These are phyloP conservation scores for Dalbergia cultrata DNA, from an alignment of 306 rosid genomes.

Conservation along the genomic window DNA sequence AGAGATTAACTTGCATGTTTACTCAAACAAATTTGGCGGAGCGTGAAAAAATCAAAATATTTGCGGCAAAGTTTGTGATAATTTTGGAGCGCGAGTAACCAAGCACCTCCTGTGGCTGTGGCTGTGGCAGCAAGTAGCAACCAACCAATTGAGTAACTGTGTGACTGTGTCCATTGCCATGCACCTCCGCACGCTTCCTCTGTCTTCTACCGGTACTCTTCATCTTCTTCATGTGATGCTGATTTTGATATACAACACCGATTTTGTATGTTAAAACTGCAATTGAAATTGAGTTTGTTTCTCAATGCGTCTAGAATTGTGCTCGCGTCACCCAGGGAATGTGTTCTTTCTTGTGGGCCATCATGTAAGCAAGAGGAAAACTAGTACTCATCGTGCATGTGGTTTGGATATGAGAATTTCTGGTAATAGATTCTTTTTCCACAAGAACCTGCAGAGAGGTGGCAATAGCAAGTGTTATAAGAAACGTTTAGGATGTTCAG, in stretches of 20 bases:
- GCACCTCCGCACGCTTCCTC: slow-evolving; percentile 34
- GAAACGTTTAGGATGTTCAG: slow-evolving; percentile 51
- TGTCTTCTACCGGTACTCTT: slow-evolving; percentile 26
- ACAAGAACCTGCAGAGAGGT: slow-evolving; percentile 38
- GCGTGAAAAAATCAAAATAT: neutral
- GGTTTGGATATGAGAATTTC: slow-evolving; percentile 22
- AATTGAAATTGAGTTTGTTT: neutral
- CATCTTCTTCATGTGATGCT: neutral
- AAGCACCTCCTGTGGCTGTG: neutral
- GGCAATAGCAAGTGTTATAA: slow-evolving; percentile 30
- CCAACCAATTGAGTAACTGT: neutral
- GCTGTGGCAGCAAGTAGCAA: neutral
- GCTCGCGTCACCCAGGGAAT: slow-evolving; percentile 57
- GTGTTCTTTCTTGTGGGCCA: slow-evolving; percentile 42
- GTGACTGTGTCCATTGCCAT: neutral
- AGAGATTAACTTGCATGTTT: no score
- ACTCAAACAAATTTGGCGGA: neutral
- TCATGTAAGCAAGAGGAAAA: slow-evolving; percentile 48
- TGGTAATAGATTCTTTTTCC: slow-evolving; percentile 31
- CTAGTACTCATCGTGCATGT: slow-evolving; percentile 7
- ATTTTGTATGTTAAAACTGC: neutral
- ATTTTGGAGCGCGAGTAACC: neutral
- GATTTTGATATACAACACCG: neutral
- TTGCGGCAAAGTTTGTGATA: neutral
- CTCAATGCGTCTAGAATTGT: slow-evolving; percentile 12